A percentile compares a stretch with the other conserved stretches of the same genome.
Conservation (phyloP, 192 early-diverging fungal genomes). For the Haplosporangium gracile region DNA sequence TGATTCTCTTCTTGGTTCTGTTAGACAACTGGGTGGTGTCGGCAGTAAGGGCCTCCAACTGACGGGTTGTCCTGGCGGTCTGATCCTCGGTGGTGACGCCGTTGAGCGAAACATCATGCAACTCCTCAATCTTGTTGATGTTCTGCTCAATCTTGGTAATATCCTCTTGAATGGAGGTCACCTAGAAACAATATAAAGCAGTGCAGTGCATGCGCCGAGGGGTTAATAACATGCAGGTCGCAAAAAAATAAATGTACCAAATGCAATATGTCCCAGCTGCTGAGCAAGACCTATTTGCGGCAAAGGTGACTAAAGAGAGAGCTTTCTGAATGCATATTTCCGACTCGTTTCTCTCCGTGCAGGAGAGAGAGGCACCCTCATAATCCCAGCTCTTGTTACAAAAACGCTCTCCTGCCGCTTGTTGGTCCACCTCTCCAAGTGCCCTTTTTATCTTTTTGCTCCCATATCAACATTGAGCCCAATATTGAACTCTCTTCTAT, state of each 20-base stretch:
- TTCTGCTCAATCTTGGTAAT: conserved; percentile 53
- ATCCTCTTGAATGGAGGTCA: conserved; percentile 54
- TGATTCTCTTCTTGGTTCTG: conserved; percentile 65
- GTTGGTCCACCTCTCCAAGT: conserved; percentile 11
- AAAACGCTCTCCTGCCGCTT: conserved; percentile 23
- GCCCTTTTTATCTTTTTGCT: conserved; percentile 12
- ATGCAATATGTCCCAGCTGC: conserved; percentile 3
- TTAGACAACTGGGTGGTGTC: conserved; percentile 55
- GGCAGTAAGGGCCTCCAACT: conserved; percentile 51
- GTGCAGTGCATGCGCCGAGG: not conserved
- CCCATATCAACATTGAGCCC: conserved; percentile 22
- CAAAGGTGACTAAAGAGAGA: not conserved
- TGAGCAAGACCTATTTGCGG: conserved; percentile 7
- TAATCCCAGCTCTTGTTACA: conserved; percentile 2
- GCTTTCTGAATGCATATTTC: not conserved
- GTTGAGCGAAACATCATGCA: conserved; percentile 56
- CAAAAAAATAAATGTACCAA: not conserved
- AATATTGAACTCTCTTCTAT: conserved; percentile 19
- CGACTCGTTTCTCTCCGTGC: not conserved
- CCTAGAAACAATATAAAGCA: conserved; percentile 14
- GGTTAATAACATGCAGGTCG: not conserved
- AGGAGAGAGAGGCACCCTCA: not conserved
- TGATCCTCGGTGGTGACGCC: conserved; percentile 51
- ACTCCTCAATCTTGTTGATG: conserved; percentile 51
- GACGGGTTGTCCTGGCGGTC: conserved; percentile 39